phyloP scores from a whole-genome alignment of 192 early-diverging fungal species.

The Coemansia sp. region DNA sequence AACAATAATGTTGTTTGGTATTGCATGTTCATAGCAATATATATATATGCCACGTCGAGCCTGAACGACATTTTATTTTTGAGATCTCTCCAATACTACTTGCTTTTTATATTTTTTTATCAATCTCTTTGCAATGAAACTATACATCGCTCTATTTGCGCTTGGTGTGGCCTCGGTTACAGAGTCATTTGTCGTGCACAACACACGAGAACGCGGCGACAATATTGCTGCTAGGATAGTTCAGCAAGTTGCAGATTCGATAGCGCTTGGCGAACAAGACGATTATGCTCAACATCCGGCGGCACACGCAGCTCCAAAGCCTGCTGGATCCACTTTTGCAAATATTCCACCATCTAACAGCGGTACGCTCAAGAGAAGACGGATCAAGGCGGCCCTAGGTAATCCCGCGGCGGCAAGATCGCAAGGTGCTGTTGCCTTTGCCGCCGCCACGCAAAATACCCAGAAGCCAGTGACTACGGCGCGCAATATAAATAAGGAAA shows the following conservation, averaged over 20 bases:
- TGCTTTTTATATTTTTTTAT: not conserved
- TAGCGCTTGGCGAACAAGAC: not conserved
- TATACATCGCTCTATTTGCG: not conserved
- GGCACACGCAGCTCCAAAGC: not conserved
- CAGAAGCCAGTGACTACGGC: not conserved
- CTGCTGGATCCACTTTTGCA: not conserved
- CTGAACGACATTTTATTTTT: no score
- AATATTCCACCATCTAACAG: not conserved
- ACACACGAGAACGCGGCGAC: not conserved
- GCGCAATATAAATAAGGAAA: constrained; percentile 11
- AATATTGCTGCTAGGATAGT: not conserved
- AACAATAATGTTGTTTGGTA: not conserved
- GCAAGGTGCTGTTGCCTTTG: not conserved
- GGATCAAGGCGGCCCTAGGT: not conserved
- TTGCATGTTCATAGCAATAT: not conserved
- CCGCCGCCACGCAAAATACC: not conserved
- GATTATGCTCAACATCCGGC: not conserved
- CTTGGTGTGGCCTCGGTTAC: not conserved
- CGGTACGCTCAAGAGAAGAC: not conserved
- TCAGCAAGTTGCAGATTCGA: not conserved
- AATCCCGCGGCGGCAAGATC: not conserved
- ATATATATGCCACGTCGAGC: not conserved
- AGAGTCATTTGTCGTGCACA: not conserved
- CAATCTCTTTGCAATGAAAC: not conserved
- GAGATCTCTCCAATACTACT: not conserved